Evolutionary conservation across 805 yeast species (phyloP), one percentile per base, ranked within the genome.

Genomic region (Cyberlindnera lachancei): DNA sequence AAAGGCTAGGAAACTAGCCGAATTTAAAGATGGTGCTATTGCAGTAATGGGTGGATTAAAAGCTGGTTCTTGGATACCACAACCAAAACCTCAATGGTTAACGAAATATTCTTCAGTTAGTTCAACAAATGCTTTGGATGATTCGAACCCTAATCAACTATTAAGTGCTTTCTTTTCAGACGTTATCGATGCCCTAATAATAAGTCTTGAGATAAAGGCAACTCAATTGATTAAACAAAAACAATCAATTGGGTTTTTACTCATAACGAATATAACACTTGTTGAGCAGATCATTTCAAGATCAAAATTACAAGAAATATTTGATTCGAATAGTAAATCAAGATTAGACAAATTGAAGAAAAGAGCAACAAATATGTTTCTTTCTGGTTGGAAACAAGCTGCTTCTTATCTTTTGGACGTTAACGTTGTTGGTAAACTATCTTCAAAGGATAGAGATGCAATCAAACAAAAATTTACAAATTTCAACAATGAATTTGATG

Each of bases 401-500:
- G 86, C 95, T 4, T 68, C 83, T 15, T 68, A 73, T 32, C 66
- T 90, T 30, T 77, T 90, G 68, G 94, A 82, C 46, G 81, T 80
- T 45, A 81, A 95, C 2, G 75, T 80, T 11, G 75, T 75, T 19
- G 71, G 70, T 22, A 69, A 62, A 42, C 52, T 61, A 41, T 61
- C 74, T 27, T 74, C 75, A n/a, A 81, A 83, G 44, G 95, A 86
- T 42, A 73, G 75, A 41, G 95, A 86, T 33, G 73, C 66, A 30
- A 73, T 86, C 35, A 92, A 90, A 49, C 96, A 92, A 39, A 75
- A 84, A 50, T 86, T 85, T 59, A 73, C 72, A 42, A 78, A 70
- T 37, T 92, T 90, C 61, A 90, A 88, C 53, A 73, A 73, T 18
- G 79, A 79, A 27, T 83, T 92, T 52, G 97, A 92, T 33, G 83